Evolutionary conservation across 2,329 filamentous ascomycete species (phyloP).

Genomic region (Leptosphaerulina australis): DNA sequence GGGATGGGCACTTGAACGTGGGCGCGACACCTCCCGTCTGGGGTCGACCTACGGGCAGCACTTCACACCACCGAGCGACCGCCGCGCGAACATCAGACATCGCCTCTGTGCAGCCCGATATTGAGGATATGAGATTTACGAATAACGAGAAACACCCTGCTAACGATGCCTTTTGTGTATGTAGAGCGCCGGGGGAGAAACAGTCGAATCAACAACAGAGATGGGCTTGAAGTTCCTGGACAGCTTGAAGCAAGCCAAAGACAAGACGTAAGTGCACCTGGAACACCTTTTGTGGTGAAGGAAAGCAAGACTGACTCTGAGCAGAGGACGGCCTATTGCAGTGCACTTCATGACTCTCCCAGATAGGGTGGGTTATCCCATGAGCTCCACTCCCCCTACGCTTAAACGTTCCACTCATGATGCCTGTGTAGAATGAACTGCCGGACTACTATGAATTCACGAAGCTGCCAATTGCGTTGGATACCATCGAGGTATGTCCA

Average conservation of each 20-base stretch:
- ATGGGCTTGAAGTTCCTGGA: slow-evolving; percentile 76
- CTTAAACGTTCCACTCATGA: slow-evolving; percentile 23
- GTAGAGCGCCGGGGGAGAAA: slow-evolving; percentile 57
- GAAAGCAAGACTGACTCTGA: slow-evolving; percentile 29
- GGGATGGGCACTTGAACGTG: slow-evolving; percentile 37
- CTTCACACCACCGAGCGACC: slow-evolving; percentile 34
- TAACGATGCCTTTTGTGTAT: slow-evolving; percentile 34
- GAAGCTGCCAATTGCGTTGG: slow-evolving; percentile 77
- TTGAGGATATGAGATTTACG: background rate
- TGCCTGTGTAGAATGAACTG: slow-evolving; percentile 57
- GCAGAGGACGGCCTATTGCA: slow-evolving; percentile 71
- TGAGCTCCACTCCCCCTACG: slow-evolving; percentile 10
- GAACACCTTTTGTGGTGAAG: background rate
- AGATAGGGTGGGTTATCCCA: slow-evolving; percentile 53
- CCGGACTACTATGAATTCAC: slow-evolving; percentile 80
- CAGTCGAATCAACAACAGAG: slow-evolving; percentile 70
- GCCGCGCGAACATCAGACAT: slow-evolving; percentile 13
- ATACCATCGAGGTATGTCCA: slow-evolving; percentile 68
- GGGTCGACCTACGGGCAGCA: slow-evolving; percentile 41
- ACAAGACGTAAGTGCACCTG: slow-evolving; percentile 72
- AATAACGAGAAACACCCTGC: slow-evolving; percentile 20
- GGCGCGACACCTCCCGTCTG: slow-evolving; percentile 39
- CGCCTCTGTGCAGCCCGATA: slow-evolving; percentile 24
- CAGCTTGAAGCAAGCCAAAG: slow-evolving; percentile 74
- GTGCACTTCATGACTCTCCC: slow-evolving; percentile 76